Conservation (phyloP, 192 early-diverging fungal species). For the Coemansia sp. region DNA sequence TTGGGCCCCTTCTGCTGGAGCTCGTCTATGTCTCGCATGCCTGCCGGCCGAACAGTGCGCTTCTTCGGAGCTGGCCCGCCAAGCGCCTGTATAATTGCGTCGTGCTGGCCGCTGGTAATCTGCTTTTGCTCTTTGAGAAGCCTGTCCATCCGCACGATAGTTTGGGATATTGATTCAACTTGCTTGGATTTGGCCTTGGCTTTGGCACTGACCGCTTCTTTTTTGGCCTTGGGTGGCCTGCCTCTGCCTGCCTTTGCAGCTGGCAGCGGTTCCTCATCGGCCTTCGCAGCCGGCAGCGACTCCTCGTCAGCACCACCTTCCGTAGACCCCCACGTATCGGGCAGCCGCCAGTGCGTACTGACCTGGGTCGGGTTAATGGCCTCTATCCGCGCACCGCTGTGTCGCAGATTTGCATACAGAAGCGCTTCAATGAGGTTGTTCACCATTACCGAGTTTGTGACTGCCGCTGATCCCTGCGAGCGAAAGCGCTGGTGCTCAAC, state of each 20-base stretch:
- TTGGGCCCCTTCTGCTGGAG: slow-evolving; percentile 12
- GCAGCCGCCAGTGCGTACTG: slow-evolving; percentile 30
- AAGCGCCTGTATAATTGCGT: slow-evolving; percentile 15
- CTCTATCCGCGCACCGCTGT: slow-evolving; percentile 28
- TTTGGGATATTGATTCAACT: background rate
- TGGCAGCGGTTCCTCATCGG: background rate
- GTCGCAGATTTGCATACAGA: slow-evolving; percentile 44
- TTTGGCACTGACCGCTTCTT: background rate
- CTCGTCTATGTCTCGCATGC: slow-evolving; percentile 4
- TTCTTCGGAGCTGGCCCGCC: slow-evolving; percentile 1
- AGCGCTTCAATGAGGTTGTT: slow-evolving; percentile 54
- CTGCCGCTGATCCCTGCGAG: slow-evolving; percentile 47
- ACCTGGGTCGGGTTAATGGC: slow-evolving; percentile 39
- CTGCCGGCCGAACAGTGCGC: background rate
- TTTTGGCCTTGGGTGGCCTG: background rate
- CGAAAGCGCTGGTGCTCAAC: slow-evolving; percentile 56
- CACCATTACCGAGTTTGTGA: slow-evolving; percentile 52
- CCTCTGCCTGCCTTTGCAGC: background rate
- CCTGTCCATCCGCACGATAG: slow-evolving; percentile 23
- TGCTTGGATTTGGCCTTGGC: background rate
- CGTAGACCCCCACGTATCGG: slow-evolving; percentile 3
- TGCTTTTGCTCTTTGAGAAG: slow-evolving; percentile 17
- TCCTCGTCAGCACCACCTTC: background rate
- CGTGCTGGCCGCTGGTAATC: slow-evolving; percentile 18
- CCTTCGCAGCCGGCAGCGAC: background rate